Conservation (phyloP, 2,329 filamentous ascomycete species). For the Didymella segeticola region DNA sequence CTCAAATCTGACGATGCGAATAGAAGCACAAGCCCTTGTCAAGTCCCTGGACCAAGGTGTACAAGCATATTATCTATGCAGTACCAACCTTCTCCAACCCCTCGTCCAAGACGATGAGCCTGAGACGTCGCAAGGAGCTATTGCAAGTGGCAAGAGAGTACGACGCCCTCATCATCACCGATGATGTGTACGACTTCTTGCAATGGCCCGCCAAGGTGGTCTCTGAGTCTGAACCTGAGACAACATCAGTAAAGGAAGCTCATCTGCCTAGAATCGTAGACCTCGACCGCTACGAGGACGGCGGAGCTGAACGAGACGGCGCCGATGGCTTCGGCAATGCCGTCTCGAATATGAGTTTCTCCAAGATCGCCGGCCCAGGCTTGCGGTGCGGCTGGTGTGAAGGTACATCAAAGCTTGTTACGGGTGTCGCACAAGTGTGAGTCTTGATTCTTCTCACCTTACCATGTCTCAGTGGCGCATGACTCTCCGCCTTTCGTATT, state of each 20-base stretch:
- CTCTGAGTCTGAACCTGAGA: conserved; percentile 29
- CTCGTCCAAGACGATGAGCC: conserved; percentile 80
- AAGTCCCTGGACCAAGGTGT: conserved; percentile 73
- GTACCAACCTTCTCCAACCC: conserved; percentile 92
- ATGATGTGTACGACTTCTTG: conserved; percentile 94
- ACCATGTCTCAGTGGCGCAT: not conserved
- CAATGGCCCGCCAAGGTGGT: conserved; percentile 69
- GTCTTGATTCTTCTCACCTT: conserved; percentile 25
- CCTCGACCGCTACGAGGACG: conserved; percentile 73
- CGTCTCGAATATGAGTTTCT: conserved; percentile 87
- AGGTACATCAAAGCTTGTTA: conserved; percentile 67
- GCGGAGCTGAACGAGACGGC: conserved; percentile 55
- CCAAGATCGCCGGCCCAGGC: conserved; percentile 84
- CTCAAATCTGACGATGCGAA: conserved; percentile 18
- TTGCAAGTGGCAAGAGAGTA: conserved; percentile 78
- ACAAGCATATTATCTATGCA: conserved; percentile 85
- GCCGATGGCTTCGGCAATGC: conserved; percentile 76
- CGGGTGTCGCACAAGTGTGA: conserved; percentile 66
- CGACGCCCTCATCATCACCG: conserved; percentile 82
- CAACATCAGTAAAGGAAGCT: conserved; percentile 49
- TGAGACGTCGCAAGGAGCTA: conserved; percentile 69
- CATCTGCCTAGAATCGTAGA: conserved; percentile 76
- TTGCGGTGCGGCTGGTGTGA: conserved; percentile 89
- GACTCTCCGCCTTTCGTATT: not conserved
- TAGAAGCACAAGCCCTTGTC: conserved; percentile 62